phyloP scores from a whole-genome alignment of 192 early-diverging fungal species.

The Paraglomus occultum region DNA sequence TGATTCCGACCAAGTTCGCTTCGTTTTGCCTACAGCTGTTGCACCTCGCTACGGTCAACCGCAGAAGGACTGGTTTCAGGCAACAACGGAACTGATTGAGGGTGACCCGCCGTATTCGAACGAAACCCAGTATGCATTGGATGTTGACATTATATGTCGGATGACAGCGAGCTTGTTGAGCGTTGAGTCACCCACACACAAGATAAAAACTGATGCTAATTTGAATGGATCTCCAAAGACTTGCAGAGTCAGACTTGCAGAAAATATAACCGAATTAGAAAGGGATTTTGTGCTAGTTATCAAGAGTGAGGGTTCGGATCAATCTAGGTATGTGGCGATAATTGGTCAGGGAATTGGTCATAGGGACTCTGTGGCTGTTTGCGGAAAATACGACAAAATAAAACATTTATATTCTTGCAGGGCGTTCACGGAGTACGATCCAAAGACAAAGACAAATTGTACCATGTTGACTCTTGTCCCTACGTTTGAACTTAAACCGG shows the following conservation, averaged over 20 bases:
- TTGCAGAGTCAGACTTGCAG: slow-evolving; percentile 19
- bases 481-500: slow-evolving; percentile 30
- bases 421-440: slow-evolving; percentile 39
- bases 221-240: slow-evolving; percentile 22
- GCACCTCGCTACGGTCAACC: slow-evolving; percentile 36
- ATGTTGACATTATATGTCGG: slow-evolving; percentile 28
- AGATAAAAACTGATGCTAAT: slow-evolving; percentile 32
- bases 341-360: background rate
- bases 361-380: background rate
- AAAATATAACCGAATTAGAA: slow-evolving; percentile 27
- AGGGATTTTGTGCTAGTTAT: slow-evolving; percentile 45
- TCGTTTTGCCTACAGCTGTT: slow-evolving; percentile 45
- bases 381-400: background rate
- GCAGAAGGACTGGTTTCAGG: no score
- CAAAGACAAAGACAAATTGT: slow-evolving; percentile 31
- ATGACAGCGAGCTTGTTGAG: slow-evolving; percentile 33
- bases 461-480: slow-evolving; percentile 46
- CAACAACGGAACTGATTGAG: no score
- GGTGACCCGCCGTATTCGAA: no score
- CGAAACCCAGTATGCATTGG: background rate
- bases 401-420: background rate
- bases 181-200: slow-evolving; percentile 49
- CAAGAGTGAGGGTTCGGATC: slow-evolving; percentile 36
- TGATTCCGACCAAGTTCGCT: slow-evolving; percentile 43
- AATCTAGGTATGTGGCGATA: slow-evolving; percentile 23